Base-by-base conservation (phyloP, 2,329 filamentous ascomycete species). In the Venturia asperata region DNA sequence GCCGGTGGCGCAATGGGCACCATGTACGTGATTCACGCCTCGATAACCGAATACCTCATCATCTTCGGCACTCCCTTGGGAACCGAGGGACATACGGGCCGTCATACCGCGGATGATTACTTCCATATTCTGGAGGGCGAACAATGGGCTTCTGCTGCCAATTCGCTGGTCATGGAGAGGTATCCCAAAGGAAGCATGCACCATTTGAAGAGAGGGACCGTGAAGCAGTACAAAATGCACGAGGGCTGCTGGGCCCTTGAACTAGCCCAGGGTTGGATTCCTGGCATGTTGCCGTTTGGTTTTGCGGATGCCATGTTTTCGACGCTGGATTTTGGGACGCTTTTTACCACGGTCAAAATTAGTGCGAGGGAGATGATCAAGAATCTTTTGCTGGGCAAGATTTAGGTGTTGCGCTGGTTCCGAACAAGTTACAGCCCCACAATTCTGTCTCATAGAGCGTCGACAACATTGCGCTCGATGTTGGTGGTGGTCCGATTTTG, bases 101-200 rank as follows among this genome's bases (percentile, higher is more conserved):
- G 91, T 62, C 92, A 96, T 82, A 93, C 91, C 15, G 91, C 91
- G 19, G 90, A 96, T 78, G 92, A 96, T 81, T 96, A 94, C 82
- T 96, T 96, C 82, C 85, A 92, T 81, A 96, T 96, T 81, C 82
- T 96, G 41, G 81, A 81, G 42, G 92, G 92, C 71, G 85, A 87
- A 71, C 87, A 96, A 78, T 81, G 85, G 71, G 89, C 91, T 69
- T 92, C 91, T 80, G 82, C 49, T n/a, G 47, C 62, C n/a, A 43
- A 65, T 84, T 5, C 85, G 87, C 1, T 88, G 88, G 69, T 74
- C 80, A 68, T 90, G 76, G 81, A 83, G 74, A 79, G 87, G 42
- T 93, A 91, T 78, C 81, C 83, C 0, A 77, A 84, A 64, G 90
- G 90, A 45, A 82, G 77, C 70, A 83, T 91, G 69, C 88, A 94